Conservation (phyloP, 2,329 filamentous ascomycete genomes). For the Ophiocordyceps robertsii region DNA sequence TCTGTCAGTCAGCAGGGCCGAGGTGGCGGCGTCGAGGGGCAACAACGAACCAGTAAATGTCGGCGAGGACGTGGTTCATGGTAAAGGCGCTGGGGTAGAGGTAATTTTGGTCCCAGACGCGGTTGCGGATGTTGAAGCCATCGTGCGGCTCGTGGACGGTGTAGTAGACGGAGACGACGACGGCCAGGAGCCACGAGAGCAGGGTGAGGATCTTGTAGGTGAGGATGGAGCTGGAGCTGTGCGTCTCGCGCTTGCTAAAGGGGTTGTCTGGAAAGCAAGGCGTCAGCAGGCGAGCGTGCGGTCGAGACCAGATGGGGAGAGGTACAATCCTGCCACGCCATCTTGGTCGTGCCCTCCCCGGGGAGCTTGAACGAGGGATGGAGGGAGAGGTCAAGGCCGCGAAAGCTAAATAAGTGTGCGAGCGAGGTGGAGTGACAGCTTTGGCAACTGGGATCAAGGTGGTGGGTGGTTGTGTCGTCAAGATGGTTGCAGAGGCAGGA, state of each 20-base stretch:
- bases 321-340: too few relatives aligned
- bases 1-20: not conserved
- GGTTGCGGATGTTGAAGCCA: conserved; percentile 41
- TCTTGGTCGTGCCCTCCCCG: too few relatives aligned
- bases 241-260: conserved; percentile 57
- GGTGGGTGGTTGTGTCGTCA: too few relatives aligned
- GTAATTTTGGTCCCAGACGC: conserved; percentile 64
- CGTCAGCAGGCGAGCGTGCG: too few relatives aligned
- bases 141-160: conserved; percentile 50
- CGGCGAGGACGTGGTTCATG: conserved; percentile 49
- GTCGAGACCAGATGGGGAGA: too few relatives aligned
- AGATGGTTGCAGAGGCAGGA: too few relatives aligned
- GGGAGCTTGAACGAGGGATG: too few relatives aligned
- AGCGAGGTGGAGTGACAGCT: too few relatives aligned
- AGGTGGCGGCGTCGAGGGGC: not conserved
- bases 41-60: conserved; percentile 59
- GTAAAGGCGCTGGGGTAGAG: conserved; percentile 59
- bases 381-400: too few relatives aligned
- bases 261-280: conserved; percentile 48
- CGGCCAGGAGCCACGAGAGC: conserved; percentile 59
- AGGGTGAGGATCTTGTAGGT: conserved; percentile 66
- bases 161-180: conserved; percentile 65
- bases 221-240: conserved; percentile 46
- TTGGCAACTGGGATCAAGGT: too few relatives aligned
- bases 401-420: too few relatives aligned